Conservation (phyloP, 495 filamentous ascomycete species). For the Saxophila tyrrhenica region DNA sequence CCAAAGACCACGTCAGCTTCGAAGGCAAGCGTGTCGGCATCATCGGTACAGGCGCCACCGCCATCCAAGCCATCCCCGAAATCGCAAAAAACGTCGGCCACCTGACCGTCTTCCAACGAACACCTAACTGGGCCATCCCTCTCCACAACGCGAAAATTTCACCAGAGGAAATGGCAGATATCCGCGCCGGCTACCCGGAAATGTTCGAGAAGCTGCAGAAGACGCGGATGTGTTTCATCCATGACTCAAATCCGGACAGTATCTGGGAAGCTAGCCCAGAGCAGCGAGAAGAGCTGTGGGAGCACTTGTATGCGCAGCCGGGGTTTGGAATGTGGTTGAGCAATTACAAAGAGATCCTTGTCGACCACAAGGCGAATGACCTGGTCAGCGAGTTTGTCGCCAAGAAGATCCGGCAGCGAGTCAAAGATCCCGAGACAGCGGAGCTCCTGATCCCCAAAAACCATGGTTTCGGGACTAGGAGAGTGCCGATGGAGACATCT, state of each 20-base stretch:
- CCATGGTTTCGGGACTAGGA: slow-evolving; percentile 12
- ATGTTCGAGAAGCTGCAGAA: slow-evolving; percentile 5
- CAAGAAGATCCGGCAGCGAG: slow-evolving; percentile 9
- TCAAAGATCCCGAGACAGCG: slow-evolving; percentile 16
- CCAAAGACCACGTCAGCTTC: slow-evolving; percentile 23
- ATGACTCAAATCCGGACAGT: neutral
- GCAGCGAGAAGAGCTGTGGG: slow-evolving; percentile 9
- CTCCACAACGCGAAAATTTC: slow-evolving; percentile 4
- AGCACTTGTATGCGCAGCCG: slow-evolving; percentile 5
- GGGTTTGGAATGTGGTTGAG: slow-evolving; percentile 9
- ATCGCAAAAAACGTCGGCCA: slow-evolving; percentile 11
- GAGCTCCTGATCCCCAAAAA: slow-evolving; percentile 9
- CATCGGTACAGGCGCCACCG: slow-evolving; percentile 16
- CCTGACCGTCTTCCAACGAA: slow-evolving; percentile 18
- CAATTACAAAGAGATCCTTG: slow-evolving; percentile 12
- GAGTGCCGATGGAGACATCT: slow-evolving; percentile 12
- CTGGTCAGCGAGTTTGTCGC: slow-evolving; percentile 8
- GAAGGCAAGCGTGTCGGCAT: slow-evolving; percentile 13
- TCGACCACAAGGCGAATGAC: slow-evolving; percentile 12
- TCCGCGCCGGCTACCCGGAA: slow-evolving; percentile 31
- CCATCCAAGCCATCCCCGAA: slow-evolving; percentile 16
- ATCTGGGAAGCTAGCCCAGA: slow-evolving; percentile 1
- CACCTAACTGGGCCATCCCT: slow-evolving; percentile 13
- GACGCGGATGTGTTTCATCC: slow-evolving; percentile 3
- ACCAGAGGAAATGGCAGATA: slow-evolving; percentile 1